Evolutionary conservation across 306 rosid genomes (phyloP).

Genomic region (Gastrolobium villosum): DNA sequence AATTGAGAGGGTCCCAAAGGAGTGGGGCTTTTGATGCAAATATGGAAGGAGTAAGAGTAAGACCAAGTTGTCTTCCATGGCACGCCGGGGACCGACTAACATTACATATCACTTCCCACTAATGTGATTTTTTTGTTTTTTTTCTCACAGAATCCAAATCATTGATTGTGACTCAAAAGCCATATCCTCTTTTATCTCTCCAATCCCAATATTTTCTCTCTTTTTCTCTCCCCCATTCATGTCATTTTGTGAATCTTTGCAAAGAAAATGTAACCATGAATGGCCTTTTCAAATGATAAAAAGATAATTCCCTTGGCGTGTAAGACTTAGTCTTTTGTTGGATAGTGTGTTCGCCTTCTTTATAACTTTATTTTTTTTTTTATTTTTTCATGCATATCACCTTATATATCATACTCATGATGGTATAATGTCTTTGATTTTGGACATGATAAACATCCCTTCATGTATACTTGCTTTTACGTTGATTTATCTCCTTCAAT

Average conservation of each 20-base stretch:
- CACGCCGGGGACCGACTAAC: conserved; percentile 66
- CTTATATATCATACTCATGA: conserved; percentile 37
- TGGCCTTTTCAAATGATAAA: conserved; percentile 54
- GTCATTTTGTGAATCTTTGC: conserved; percentile 52
- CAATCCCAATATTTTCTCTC: conserved; percentile 47
- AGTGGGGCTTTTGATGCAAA: conserved; percentile 56
- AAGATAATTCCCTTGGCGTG: conserved; percentile 76
- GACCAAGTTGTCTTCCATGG: conserved; percentile 65
- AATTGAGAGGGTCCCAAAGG: conserved; percentile 42
- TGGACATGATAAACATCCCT: conserved; percentile 29
- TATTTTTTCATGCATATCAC: conserved; percentile 30
- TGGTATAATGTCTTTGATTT: conserved; percentile 41
- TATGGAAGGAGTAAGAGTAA: conserved; percentile 29
- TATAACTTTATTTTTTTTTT: no score
- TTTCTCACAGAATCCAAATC: conserved; percentile 54
- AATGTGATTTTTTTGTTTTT: conserved; percentile 35
- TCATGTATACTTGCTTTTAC: conserved; percentile 28
- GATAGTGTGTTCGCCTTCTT: conserved; percentile 25
- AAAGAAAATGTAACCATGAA: conserved; percentile 31
- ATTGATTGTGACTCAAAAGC: conserved; percentile 64
- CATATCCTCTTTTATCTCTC: conserved; percentile 53
- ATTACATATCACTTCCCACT: conserved; percentile 51
- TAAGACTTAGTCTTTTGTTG: conserved; percentile 46
- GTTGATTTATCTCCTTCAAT: conserved; percentile 33
- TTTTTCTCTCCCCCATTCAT: conserved; percentile 41